These are phyloP conservation scores for Seiridium cupressi DNA, from an alignment of 2,329 filamentous ascomycete genomes.

Conservation along the genomic window DNA sequence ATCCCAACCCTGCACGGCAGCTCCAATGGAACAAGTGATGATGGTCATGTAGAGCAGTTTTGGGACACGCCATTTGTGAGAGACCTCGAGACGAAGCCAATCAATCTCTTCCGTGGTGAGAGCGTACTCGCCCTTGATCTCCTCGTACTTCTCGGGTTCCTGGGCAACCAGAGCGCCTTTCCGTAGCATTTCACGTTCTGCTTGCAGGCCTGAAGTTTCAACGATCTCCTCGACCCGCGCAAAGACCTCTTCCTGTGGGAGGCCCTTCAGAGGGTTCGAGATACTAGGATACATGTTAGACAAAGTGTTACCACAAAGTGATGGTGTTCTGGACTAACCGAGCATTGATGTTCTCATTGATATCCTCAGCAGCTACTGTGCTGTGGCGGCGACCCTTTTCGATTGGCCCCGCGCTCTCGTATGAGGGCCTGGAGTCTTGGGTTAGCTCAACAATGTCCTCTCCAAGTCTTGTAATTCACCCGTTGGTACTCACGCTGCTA, in stretches of 20 bases:
- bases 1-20: constrained; percentile 50
- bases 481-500: neutral
- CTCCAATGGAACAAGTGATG: constrained; percentile 40
- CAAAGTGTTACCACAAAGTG: constrained; percentile 8
- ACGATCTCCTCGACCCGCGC: constrained; percentile 41
- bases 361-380: constrained; percentile 33
- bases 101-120: constrained; percentile 56
- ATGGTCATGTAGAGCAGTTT: constrained; percentile 63
- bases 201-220: constrained; percentile 12
- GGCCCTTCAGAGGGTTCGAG: constrained; percentile 54
- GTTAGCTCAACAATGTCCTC: constrained; percentile 1
- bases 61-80: constrained; percentile 67
- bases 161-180: constrained; percentile 23
- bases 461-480: neutral
- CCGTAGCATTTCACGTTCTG: constrained; percentile 14
- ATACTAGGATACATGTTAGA: constrained; percentile 36
- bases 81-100: constrained; percentile 56
- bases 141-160: constrained; percentile 46
- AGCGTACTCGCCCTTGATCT: constrained; percentile 42
- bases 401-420: neutral
- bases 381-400: constrained; percentile 34
- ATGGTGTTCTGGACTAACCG: constrained; percentile 31
- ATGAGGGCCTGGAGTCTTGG: neutral
- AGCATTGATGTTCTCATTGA: constrained; percentile 45
- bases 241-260: constrained; percentile 48